A percentile compares a stretch with the other conserved stretches of the same genome.
Evolutionary conservation across 768 basidiomycete species (phyloP).

Genomic region (Fomitopsis pulvina): DNA sequence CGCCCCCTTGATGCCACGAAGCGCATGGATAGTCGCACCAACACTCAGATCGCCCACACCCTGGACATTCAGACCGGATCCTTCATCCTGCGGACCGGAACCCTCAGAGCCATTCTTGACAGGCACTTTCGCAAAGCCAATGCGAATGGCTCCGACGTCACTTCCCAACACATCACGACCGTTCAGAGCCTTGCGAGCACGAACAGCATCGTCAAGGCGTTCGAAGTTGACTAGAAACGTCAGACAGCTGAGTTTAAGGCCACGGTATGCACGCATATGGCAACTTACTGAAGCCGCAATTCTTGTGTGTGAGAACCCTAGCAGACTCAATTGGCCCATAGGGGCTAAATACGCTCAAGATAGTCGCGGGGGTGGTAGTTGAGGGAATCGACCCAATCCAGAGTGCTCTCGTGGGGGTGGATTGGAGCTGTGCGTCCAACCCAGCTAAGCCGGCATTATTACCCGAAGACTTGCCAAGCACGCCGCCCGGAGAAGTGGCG

Average conservation of each 20-base stretch:
- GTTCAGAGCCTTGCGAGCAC: conserved; percentile 92
- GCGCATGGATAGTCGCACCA: conserved; percentile 81
- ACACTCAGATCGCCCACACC: conserved; percentile 83
- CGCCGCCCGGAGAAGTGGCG: conserved; percentile 53
- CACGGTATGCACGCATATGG: background rate
- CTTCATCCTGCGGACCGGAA: conserved; percentile 53
- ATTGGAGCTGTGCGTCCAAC: conserved; percentile 83
- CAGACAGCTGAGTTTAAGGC: background rate
- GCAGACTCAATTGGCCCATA: conserved; percentile 98
- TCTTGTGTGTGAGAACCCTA: conserved; percentile 93
- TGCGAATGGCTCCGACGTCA: conserved; percentile 94
- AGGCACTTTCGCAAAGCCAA: conserved; percentile 95
- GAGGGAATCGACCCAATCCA: conserved; percentile 99
- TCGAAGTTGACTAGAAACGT: conserved; percentile 84
- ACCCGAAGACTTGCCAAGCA: conserved; percentile 36
- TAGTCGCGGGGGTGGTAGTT: conserved; percentile 89
- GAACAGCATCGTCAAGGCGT: conserved; percentile 91
- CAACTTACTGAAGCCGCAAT: conserved; percentile 84
- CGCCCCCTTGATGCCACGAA: conserved; percentile 87
- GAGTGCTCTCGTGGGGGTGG: conserved; percentile 87
- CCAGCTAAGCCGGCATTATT: conserved; percentile 51
- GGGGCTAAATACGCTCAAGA: conserved; percentile 93
- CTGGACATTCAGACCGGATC: conserved; percentile 59
- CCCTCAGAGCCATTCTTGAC: conserved; percentile 79
- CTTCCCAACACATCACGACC: conserved; percentile 93